A percentile compares a stretch with the other conserved stretches of the same genome.
phyloP scores from a whole-genome alignment of 495 filamentous ascomycete species.

The Daldinia bambusicola region DNA sequence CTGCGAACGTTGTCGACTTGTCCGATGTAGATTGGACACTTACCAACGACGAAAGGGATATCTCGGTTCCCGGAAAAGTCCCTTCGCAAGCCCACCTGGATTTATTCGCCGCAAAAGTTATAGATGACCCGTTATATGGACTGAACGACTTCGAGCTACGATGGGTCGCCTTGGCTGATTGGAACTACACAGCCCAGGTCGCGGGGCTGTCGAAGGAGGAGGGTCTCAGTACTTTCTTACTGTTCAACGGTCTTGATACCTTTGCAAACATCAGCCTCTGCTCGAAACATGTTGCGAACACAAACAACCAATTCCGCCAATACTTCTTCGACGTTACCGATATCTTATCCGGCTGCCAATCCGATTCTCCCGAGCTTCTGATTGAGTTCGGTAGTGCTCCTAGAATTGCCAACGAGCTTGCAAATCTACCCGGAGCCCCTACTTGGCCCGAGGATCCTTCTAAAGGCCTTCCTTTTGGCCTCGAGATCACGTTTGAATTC shows the following conservation, averaged over 20 bases:
- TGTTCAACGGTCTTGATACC: slow-evolving; percentile 75
- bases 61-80: slow-evolving; percentile 66
- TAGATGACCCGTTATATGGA: slow-evolving; percentile 66
- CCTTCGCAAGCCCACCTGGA: slow-evolving; percentile 74
- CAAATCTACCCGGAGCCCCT: slow-evolving; percentile 63
- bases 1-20: slow-evolving; percentile 59
- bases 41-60: slow-evolving; percentile 61
- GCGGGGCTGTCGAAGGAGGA: slow-evolving; percentile 55
- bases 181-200: slow-evolving; percentile 70
- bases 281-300: slow-evolving; percentile 67
- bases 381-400: slow-evolving; percentile 66
- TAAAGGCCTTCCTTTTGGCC: slow-evolving; percentile 52
- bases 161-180: slow-evolving; percentile 69
- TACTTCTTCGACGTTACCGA: slow-evolving; percentile 73
- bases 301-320: slow-evolving; percentile 78
- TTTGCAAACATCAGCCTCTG: slow-evolving; percentile 72
- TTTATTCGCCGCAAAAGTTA: slow-evolving; percentile 62
- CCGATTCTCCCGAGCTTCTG: slow-evolving; percentile 59
- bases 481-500: slow-evolving; percentile 64
- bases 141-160: slow-evolving; percentile 71
- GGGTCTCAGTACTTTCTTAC: slow-evolving; percentile 57
- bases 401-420: slow-evolving; percentile 62
- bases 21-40: slow-evolving; percentile 66
- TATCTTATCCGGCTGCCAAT: slow-evolving; percentile 58
- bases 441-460: slow-evolving; percentile 55